Percentiles rank a stretch among this genome's conserved stretches.
Conservation (phyloP, 805 yeast species). For the Myxozyma monticola region DNA sequence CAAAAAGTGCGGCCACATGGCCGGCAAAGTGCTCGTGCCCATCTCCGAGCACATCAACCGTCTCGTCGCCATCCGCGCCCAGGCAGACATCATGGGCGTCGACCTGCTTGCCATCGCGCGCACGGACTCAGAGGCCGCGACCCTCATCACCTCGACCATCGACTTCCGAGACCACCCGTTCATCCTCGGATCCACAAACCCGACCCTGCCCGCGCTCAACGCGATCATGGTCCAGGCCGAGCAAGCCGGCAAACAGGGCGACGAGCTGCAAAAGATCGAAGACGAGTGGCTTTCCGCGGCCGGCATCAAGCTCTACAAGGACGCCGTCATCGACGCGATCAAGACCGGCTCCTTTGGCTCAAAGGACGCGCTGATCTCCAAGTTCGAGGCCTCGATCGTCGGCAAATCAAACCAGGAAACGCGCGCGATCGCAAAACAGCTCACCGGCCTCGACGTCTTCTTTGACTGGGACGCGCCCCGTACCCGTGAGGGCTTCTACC, state of each 20-base stretch:
- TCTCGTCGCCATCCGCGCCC: constrained; percentile 87
- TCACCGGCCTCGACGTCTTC: constrained; percentile 39
- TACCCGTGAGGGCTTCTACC: constrained; percentile 95
- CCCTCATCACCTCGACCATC: constrained; percentile 87
- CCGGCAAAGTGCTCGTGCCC: constrained; percentile 96
- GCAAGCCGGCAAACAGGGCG: constrained; percentile 67
- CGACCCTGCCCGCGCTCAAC: constrained; percentile 69
- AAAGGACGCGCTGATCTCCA: constrained; percentile 60
- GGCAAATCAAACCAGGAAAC: constrained; percentile 83
- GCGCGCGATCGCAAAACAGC: constrained; percentile 52
- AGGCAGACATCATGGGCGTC: constrained; percentile 90
- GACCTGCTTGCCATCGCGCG: constrained; percentile 88
- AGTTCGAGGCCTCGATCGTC: constrained; percentile 54
- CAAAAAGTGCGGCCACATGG: constrained; percentile 99
- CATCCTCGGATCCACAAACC: constrained; percentile 87
- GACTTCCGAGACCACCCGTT: constrained; percentile 94
- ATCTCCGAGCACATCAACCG: constrained; percentile 97
- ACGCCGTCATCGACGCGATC: constrained; percentile 85
- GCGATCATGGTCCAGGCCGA: constrained; percentile 83
- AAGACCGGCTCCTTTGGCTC: constrained; percentile 57
- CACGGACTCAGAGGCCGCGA: constrained; percentile 97
- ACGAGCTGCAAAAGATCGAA: constrained; percentile 69
- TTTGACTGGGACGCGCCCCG: constrained; percentile 74
- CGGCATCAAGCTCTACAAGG: constrained; percentile 82
- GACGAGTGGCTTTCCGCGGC: constrained; percentile 80